These are phyloP conservation scores for Blastocladiella emersonii DNA, from an alignment of 371 early-diverging fungal species.

Conservation along the genomic window DNA sequence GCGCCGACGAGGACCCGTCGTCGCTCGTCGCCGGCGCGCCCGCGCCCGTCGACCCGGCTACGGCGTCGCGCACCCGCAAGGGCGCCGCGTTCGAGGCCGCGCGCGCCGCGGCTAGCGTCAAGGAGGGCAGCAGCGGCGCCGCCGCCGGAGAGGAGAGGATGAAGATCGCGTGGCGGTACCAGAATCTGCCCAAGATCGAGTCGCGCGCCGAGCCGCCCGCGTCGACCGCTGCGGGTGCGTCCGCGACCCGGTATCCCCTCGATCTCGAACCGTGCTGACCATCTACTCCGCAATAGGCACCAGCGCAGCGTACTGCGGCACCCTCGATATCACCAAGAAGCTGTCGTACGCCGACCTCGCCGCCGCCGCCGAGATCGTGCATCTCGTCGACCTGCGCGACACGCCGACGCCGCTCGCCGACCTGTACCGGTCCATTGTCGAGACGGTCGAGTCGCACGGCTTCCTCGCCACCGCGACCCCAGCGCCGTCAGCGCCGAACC, in stretches of 20 bases:
- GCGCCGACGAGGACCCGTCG: constrained; percentile 46
- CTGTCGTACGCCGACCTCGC: constrained; percentile 36
- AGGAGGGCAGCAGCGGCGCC: neutral
- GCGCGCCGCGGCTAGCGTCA: neutral
- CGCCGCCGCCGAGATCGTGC: constrained; percentile 13
- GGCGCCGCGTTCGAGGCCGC: no score
- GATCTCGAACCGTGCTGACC: no score
- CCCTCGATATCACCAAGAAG: constrained; percentile 61
- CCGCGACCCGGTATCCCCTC: neutral
- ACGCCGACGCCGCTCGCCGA: constrained; percentile 30
- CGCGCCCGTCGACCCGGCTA: constrained; percentile 15
- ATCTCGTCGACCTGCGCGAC: neutral
- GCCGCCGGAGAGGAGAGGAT: constrained; percentile 30
- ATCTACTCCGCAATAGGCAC: neutral
- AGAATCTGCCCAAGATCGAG: constrained; percentile 53
- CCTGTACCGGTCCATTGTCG: constrained; percentile 38
- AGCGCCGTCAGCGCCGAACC: constrained; percentile 26
- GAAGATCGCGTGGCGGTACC: constrained; percentile 89
- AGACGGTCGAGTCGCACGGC: constrained; percentile 38
- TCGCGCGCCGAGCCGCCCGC: neutral
- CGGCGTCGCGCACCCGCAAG: no score
- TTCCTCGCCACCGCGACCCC: constrained; percentile 40
- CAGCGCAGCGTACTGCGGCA: constrained; percentile 42
- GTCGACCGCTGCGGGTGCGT: no score
- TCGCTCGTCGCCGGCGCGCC: constrained; percentile 27